These are phyloP conservation scores for Diaporthe amygdali DNA, from an alignment of 2,329 filamentous ascomycete species.

Conservation along the genomic window DNA sequence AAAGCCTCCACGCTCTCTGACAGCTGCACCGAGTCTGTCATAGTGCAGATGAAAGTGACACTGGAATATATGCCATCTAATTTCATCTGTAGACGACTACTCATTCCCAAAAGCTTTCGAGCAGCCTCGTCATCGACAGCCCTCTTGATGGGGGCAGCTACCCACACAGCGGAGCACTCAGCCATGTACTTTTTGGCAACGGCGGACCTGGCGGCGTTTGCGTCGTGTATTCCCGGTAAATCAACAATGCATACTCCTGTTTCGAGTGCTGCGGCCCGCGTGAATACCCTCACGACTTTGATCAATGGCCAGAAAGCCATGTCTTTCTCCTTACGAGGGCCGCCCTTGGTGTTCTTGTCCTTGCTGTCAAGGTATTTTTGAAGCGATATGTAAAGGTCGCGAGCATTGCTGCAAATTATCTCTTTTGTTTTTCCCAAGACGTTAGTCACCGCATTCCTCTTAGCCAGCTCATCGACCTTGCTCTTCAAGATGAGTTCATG, in stretches of 20 bases:
- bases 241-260: constrained; percentile 47
- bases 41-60: constrained; percentile 68
- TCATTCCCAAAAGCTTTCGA: constrained; percentile 58
- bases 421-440: neutral
- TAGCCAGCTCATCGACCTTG: constrained; percentile 47
- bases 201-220: constrained; percentile 62
- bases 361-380: constrained; percentile 61
- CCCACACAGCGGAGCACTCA: constrained; percentile 63
- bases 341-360: constrained; percentile 38
- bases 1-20: neutral
- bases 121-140: constrained; percentile 66
- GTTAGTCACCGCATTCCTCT: neutral
- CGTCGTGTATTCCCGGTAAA: constrained; percentile 63
- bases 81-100: constrained; percentile 63
- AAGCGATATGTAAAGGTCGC: constrained; percentile 34
- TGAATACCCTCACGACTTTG: constrained; percentile 51
- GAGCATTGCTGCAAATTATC: neutral
- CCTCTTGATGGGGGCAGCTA: constrained; percentile 65
- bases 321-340: constrained; percentile 28
- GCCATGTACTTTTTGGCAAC: constrained; percentile 65
- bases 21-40: constrained; percentile 62
- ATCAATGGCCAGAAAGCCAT: constrained; percentile 55
- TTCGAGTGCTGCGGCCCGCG: constrained; percentile 38
- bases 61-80: constrained; percentile 59
- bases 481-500: constrained; percentile 45